These are phyloP conservation scores for Pythium folliculosum DNA, from an alignment of 352 stramenopile species.

Conservation along the genomic window DNA sequence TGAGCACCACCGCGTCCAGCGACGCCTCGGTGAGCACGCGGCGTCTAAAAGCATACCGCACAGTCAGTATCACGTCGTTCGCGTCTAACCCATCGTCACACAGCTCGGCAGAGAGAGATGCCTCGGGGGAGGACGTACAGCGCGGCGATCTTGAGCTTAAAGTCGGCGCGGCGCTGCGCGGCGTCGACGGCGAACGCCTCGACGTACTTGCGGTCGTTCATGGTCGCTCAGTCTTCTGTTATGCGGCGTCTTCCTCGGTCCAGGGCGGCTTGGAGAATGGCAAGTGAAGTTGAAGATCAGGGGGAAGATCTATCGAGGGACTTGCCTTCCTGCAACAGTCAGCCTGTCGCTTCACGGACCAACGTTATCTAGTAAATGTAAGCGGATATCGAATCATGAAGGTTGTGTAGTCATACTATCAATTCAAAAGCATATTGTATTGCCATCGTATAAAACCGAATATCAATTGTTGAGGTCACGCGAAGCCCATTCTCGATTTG, in stretches of 20 bases:
- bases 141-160: conserved; percentile 44
- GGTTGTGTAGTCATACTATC: too few species aligned
- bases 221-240: conserved; percentile 4
- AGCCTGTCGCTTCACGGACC: too few species aligned
- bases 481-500: too few species aligned
- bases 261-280: not conserved
- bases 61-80: too few species aligned
- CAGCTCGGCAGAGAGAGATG: not conserved
- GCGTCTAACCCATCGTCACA: not conserved
- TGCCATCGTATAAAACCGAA: too few species aligned
- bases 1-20: conserved; percentile 55
- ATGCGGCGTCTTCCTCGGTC: not conserved
- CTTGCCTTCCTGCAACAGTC: too few species aligned
- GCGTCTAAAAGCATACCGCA: conserved; percentile 32
- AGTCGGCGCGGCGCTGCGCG: conserved; percentile 44
- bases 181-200: conserved; percentile 53
- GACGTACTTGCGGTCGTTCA: conserved; percentile 66
- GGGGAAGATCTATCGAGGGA: not conserved
- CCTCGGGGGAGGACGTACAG: conserved; percentile 36
- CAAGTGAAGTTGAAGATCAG: conserved; percentile 8
- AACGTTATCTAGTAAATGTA: not conserved
- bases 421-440: too few species aligned
- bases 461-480: too few species aligned
- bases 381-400: too few species aligned
- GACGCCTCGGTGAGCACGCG: conserved; percentile 41